phyloP scores from a whole-genome alignment of 169 alveolate genomes.

The Cryptosporidium meleagridis region DNA sequence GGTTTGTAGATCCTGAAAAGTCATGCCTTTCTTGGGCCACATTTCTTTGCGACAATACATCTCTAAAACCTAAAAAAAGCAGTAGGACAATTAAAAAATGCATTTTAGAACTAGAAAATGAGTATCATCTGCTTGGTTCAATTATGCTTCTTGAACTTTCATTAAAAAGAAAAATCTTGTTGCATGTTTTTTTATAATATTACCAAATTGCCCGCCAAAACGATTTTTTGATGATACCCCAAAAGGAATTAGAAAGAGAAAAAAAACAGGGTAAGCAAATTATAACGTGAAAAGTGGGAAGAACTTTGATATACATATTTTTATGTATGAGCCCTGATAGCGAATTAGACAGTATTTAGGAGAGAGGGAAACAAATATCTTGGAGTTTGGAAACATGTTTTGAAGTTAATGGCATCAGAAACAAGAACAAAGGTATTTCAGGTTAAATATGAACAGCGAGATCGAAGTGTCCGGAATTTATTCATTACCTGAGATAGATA shows the following conservation, averaged over 20 bases:
- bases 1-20: slow-evolving; percentile 37
- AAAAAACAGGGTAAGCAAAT: neutral
- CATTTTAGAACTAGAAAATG: neutral
- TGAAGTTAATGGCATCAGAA: no score
- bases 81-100: neutral
- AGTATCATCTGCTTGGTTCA: neutral
- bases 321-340: neutral
- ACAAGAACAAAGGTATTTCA: neutral
- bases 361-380: neutral
- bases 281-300: neutral
- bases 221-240: neutral
- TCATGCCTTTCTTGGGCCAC: slow-evolving; percentile 57
- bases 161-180: neutral
- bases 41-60: neutral
- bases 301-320: no score
- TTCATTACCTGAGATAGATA: slow-evolving; percentile 13
- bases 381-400: neutral
- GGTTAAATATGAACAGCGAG: neutral
- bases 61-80: neutral
- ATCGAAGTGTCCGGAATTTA: slow-evolving; percentile 29
- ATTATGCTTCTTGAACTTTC: neutral
- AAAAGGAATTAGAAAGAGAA: neutral
- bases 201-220: slow-evolving; percentile 7
- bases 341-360: neutral
- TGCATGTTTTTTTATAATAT: slow-evolving; percentile 5